Base-by-base conservation (phyloP, 106 monocot species). In the Gastrodia elata region DNA sequence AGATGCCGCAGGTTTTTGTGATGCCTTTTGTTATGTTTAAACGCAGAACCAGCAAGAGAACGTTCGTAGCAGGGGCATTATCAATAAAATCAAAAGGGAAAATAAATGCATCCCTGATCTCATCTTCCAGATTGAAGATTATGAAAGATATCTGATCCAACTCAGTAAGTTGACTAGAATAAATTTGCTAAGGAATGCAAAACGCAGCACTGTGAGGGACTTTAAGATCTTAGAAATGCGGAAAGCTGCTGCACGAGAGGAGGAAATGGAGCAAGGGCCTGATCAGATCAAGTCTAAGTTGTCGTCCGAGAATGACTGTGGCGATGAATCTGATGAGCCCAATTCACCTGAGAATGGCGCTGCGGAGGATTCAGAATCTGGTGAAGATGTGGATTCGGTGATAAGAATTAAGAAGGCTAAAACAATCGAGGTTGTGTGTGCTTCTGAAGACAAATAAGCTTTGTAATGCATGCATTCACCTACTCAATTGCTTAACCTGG, bases 61-160 rank as follows among this genome's bases (percentile, higher is more conserved):
- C 75, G 39, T 71, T 24, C 65, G 76, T 39, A 39, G 40, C 27
- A 90, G 44, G 39, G 90, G 83, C 38, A 80, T 81, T 11, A 49
- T 88, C 4, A 78, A 73, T 77, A 97, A 81, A 75, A 97, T 97
- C 65, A 97, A 83, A 84, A 90, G 86, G 77, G 97, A 97, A 70
- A 97, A 80, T 39, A 83, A 71, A 76, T 91, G 93, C 72, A 88
- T 97, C 44, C 97, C 97, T 34, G 86, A 97, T 70, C 76, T 97
- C 40, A 88, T 97, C 70, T 97, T 84, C 65, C 90, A 88, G 34
- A 97, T 97, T 67, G 97, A 97, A 83, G 90, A 93, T 73, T 97
- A 91, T 56, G 97, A 97, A 76, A 88, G 81, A 46, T 92, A 93
- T 78, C 83, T 97, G 0, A 97, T 97, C 39, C 84, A 86, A 73